Evolutionary conservation across 345 rosid species (phyloP).

Genomic region (Sisymbrium altissimum): DNA sequence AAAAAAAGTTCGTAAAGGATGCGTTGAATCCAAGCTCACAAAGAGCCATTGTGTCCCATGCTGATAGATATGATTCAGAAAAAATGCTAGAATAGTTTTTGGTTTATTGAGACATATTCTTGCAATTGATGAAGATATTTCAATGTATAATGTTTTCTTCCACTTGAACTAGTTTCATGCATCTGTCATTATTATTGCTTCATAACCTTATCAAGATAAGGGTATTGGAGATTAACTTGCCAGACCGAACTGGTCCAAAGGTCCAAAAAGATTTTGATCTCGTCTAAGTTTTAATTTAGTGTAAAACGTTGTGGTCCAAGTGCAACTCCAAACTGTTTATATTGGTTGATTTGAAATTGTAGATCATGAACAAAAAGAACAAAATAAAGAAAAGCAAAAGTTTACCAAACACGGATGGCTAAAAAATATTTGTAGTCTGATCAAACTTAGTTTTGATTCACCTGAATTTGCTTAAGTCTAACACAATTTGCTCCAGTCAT

Average conservation of each 20-base stretch:
- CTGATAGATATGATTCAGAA: conserved; percentile 35
- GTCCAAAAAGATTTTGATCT: background rate
- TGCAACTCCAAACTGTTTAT: background rate
- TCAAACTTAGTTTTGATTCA: background rate
- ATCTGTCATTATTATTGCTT: conserved; percentile 31
- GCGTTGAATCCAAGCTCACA: conserved; percentile 24
- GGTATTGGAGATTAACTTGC: conserved; percentile 2
- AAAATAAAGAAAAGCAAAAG: background rate
- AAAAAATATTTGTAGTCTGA: background rate
- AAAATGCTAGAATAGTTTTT: conserved; percentile 23
- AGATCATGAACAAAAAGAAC: background rate
- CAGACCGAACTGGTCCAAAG: conserved; percentile 21
- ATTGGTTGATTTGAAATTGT: background rate
- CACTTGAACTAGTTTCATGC: conserved; percentile 36
- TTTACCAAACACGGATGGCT: background rate
- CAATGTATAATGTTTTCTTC: conserved; percentile 22
- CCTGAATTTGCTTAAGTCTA: background rate
- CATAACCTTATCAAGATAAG: conserved; percentile 29
- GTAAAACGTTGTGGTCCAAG: conserved; percentile 8
- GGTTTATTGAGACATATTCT: conserved; percentile 30
- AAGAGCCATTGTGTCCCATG: conserved; percentile 35
- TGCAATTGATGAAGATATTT: conserved; percentile 29
- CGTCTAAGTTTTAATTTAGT: background rate
- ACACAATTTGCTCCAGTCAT: too few species aligned
- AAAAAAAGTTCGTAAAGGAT: conserved; percentile 6